Conservation (phyloP, 257 asterid genomes). For the Orobanche coerulescens region DNA sequence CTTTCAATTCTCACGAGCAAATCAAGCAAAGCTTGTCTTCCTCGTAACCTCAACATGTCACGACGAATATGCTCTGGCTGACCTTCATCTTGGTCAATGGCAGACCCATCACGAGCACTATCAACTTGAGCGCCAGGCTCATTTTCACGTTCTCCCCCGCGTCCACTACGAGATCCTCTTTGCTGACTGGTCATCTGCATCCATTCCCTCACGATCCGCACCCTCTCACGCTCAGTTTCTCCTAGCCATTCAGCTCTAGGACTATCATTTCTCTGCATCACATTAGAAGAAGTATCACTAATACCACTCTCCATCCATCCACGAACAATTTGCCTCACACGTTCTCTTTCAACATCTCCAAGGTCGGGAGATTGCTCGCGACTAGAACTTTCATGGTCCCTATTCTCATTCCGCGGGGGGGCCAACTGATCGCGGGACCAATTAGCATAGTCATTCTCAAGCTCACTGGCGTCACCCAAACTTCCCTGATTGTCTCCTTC, state of each 20-base stretch:
- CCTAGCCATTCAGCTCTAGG: slow-evolving; percentile 89
- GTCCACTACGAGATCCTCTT: slow-evolving; percentile 55
- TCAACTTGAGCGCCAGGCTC: slow-evolving; percentile 40
- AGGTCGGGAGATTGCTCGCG: slow-evolving; percentile 91
- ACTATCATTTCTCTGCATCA: slow-evolving; percentile 50
- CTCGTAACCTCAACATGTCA: slow-evolving; percentile 78
- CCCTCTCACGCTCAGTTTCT: slow-evolving; percentile 94
- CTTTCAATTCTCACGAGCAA: slow-evolving; percentile 76
- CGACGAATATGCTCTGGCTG: slow-evolving; percentile 76
- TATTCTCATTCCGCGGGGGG: slow-evolving; percentile 35
- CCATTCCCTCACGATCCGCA: slow-evolving; percentile 87
- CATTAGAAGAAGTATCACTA: slow-evolving; percentile 51
- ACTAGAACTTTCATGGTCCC: slow-evolving; percentile 55
- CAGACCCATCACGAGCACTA: slow-evolving; percentile 44
- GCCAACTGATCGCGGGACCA: slow-evolving; percentile 56
- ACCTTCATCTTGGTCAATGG: slow-evolving; percentile 49
- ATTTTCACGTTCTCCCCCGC: slow-evolving; percentile 43
- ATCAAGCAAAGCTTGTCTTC: slow-evolving; percentile 82
- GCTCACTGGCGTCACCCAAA: slow-evolving; percentile 50
- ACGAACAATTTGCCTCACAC: slow-evolving; percentile 92
- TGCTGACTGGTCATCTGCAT: slow-evolving; percentile 95
- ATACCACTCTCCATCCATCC: slow-evolving; percentile 98
- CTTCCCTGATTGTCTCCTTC: slow-evolving; percentile 59
- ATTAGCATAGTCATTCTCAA: slow-evolving; percentile 59
- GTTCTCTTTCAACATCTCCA: slow-evolving; percentile 83